phyloP scores from a whole-genome alignment of 805 yeast genomes.

The Teunomyces panamensis region DNA sequence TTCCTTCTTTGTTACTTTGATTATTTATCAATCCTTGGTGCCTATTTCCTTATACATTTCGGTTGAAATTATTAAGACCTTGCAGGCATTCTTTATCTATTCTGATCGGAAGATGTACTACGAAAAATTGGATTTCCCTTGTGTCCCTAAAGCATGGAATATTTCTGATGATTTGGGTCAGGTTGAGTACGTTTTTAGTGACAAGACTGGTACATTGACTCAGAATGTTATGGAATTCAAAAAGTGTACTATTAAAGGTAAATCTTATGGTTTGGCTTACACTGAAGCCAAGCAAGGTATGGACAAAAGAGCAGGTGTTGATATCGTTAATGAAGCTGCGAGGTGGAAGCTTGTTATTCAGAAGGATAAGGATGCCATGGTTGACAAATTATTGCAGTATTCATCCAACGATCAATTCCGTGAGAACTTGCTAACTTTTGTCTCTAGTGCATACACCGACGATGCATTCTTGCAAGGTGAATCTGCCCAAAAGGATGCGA shows the following conservation, averaged over 20 bases:
- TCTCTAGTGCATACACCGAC: constrained; percentile 55
- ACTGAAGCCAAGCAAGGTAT: constrained; percentile 82
- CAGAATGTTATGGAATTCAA: constrained; percentile 86
- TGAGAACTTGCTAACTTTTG: constrained; percentile 55
- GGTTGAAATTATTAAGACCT: constrained; percentile 77
- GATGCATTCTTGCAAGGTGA: constrained; percentile 44
- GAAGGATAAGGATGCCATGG: constrained; percentile 59
- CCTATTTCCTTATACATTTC: constrained; percentile 83
- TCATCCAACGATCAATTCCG: constrained; percentile 35
- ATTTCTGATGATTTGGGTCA: constrained; percentile 86
- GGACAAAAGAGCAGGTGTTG: constrained; percentile 73
- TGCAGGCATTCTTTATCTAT: constrained; percentile 77
- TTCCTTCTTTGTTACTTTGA: constrained; percentile 71
- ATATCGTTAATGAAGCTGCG: constrained; percentile 60
- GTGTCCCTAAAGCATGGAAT: constrained; percentile 83
- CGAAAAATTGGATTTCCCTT: constrained; percentile 68
- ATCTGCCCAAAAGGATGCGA: constrained; percentile 41
- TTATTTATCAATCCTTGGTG: constrained; percentile 73
- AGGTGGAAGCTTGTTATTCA: constrained; percentile 53
- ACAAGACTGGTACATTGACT: constrained; percentile 81
- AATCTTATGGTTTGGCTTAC: constrained; percentile 72
- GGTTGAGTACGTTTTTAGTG: constrained; percentile 80
- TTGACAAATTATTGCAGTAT: constrained; percentile 25
- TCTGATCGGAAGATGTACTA: constrained; percentile 74
- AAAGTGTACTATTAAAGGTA: constrained; percentile 73